Evolutionary conservation across 257 asterid genomes (phyloP), one percentile per base, ranked within the genome.

Genomic region (Eucommia ulmoides): DNA sequence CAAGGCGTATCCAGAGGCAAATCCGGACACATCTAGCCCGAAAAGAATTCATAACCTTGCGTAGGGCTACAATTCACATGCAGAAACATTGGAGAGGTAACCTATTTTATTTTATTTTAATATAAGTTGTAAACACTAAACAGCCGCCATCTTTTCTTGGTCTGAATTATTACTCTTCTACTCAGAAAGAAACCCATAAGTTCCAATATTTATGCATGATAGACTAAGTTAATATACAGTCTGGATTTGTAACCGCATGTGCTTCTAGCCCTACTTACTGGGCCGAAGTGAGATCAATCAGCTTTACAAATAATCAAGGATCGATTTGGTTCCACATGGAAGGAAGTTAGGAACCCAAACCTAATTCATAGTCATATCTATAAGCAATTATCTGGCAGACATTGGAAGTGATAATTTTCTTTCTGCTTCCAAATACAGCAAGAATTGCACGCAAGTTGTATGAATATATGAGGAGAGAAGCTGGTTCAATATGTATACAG

Each of bases 61-160:
- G 83, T 35, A 82, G 67, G 72, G 88, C 96, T 49, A 58, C 94
- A 64, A 70, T 82, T 54, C 60, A 54, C 52, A 23, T 76, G 53
- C 91, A 88, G 77, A 82, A 77, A 59, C 71, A 66, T 33, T 82
- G 91, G 94, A 78, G 96, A 88, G 96, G 97, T 88, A 78, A 67
- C n/a, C 22, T 19, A 17, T 1, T 26, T 23, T 15, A 48, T 4
- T 5, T 1, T 33, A 7, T 8, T n/a, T n/a, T n/a, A n/a, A n/a
- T n/a, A n/a, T n/a, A n/a, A n/a, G n/a, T n/a, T n/a, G n/a, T n/a
- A 9, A 10, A 42, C 17, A 44, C 12, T 23, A 49, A 14, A 24
- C 20, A 23, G 24, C 20, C 19, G 24, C 24, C n/a, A 53, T 23
- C 20, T 20, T 33, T 49, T 15, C 14, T 35, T 18, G 11, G n/a